Percentiles rank a stretch among this genome's conserved stretches.
phyloP scores from a whole-genome alignment of 495 filamentous ascomycete species.

The Penicillium salamii region DNA sequence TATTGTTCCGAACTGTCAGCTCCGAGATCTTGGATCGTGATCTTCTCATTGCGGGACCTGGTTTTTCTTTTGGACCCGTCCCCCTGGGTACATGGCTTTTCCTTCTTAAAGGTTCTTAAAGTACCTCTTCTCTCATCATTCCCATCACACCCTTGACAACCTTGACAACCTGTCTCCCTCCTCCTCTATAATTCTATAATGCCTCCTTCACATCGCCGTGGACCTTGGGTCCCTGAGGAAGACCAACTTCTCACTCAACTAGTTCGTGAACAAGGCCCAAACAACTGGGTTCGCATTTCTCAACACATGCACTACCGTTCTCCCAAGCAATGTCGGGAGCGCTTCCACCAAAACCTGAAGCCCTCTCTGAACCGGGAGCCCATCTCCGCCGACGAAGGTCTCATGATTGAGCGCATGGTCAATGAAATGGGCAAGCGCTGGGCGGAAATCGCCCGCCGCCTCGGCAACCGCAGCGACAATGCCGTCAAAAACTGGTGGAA shows the following conservation, averaged over 20 bases:
- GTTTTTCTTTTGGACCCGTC: slow-evolving; percentile 42
- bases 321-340: slow-evolving; percentile 93
- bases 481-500: slow-evolving; percentile 99
- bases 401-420: slow-evolving; percentile 77
- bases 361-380: slow-evolving; percentile 86
- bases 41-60: slow-evolving; percentile 45
- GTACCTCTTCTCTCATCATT: slow-evolving; percentile 7
- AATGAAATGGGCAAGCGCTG: slow-evolving; percentile 82
- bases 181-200: slow-evolving; percentile 24
- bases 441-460: slow-evolving; percentile 88
- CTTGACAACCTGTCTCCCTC: neutral
- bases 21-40: slow-evolving; percentile 50
- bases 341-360: slow-evolving; percentile 95
- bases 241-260: slow-evolving; percentile 70
- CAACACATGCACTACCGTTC: slow-evolving; percentile 71
- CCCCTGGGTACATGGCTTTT: slow-evolving; percentile 32
- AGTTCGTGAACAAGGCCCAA: slow-evolving; percentile 71
- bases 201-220: slow-evolving; percentile 64
- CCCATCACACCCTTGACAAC: neutral
- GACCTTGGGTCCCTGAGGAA: slow-evolving; percentile 86
- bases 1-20: slow-evolving; percentile 43
- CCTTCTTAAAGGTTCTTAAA: slow-evolving; percentile 18
- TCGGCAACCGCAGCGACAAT: slow-evolving; percentile 92
- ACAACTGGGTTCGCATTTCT: slow-evolving; percentile 93
- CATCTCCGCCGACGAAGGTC: slow-evolving; percentile 86